Evolutionary conservation across 2,329 filamentous ascomycete genomes (phyloP), one percentile per base, ranked within the genome.

Genomic region (Sporothrix inflata): DNA sequence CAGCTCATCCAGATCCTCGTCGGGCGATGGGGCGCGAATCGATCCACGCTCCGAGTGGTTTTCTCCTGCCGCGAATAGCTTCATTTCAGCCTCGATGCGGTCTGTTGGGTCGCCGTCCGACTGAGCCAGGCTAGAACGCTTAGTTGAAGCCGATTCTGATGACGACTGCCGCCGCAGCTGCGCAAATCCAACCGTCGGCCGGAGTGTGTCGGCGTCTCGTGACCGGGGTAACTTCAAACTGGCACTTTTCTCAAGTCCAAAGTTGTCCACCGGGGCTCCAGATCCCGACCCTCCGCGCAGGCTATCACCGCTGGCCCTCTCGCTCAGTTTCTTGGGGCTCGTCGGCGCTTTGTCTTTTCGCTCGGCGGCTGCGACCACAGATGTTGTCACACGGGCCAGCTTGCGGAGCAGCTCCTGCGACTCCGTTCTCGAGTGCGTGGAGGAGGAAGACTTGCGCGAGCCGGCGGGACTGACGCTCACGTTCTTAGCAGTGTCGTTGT

Each of bases 1-100:
- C 47, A 78, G 9, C 11, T 76, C 19, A 14, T 76, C 70, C 11
- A 67, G 77, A n/a, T 76, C 73, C 5, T 78, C 77, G 38, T 81
- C 81, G n/a, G 82, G 82, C 0, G 87, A 89, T 1, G 84, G 82
- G 4, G 84, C 86, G 49, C 85, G 83, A 21, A 85, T 79, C 4
- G 87, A 89, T 0, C 86, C 86, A 57, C 81, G 83, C 75, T 89
- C 87, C 1, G 87, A 89, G 55, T 87, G 83, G 73, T 85, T 86
- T 42, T 89, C 87, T 19, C 79, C 76, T 0, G 84, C 85, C 16
- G 86, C 87, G 77, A 89, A 89, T 9, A 89, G 81, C 66, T 83
- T 85, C 80, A 85, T 84, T 78, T 89, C 87, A 11, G 82, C 85
- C 75, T 87, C 84, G 68, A 89, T 88, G 60, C 87, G 85, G 75